A percentile compares a stretch with the other conserved stretches of the same genome.
phyloP scores from a whole-genome alignment of 106 monocot species.

The Phalaenopsis aphrodite region DNA sequence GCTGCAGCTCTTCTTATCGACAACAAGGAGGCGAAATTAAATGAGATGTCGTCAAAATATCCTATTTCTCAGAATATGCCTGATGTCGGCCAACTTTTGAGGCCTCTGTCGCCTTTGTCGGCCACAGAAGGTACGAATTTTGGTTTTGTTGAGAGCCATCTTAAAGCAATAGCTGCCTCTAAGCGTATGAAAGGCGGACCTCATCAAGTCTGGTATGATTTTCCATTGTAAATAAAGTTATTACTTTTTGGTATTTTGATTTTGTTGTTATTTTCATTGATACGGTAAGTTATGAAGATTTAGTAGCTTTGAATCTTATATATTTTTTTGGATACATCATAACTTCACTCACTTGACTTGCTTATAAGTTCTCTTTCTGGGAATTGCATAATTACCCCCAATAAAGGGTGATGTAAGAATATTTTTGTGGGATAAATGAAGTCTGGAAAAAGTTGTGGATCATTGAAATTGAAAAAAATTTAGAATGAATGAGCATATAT shows the following conservation, averaged over 20 bases:
- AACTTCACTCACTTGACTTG: neutral
- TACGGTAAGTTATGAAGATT: neutral
- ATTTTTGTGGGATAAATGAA: neutral
- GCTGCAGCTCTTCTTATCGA: constrained; percentile 86
- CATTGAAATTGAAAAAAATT: too few relatives aligned
- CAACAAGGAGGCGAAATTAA: constrained; percentile 48
- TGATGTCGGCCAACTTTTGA: constrained; percentile 62
- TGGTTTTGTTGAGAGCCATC: constrained; percentile 52
- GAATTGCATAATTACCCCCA: neutral
- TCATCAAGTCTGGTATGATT: constrained; percentile 74
- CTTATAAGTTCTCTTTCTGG: neutral
- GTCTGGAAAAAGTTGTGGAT: neutral
- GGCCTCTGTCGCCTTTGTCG: constrained; percentile 60
- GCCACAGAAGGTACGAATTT: constrained; percentile 48
- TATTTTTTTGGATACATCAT: neutral
- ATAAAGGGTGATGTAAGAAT: neutral
- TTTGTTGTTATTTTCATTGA: neutral
- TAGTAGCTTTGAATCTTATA: neutral
- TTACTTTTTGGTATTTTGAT: neutral
- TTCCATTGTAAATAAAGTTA: neutral
- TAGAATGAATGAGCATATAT: neutral
- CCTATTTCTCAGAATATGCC: constrained; percentile 36
- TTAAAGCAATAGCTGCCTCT: constrained; percentile 86
- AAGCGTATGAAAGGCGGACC: constrained; percentile 78
- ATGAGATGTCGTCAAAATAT: constrained; percentile 36